A percentile compares a stretch with the other conserved stretches of the same genome.
phyloP scores from a whole-genome alignment of 148 eudicot species.

The Vaccinium macrocarpon region DNA sequence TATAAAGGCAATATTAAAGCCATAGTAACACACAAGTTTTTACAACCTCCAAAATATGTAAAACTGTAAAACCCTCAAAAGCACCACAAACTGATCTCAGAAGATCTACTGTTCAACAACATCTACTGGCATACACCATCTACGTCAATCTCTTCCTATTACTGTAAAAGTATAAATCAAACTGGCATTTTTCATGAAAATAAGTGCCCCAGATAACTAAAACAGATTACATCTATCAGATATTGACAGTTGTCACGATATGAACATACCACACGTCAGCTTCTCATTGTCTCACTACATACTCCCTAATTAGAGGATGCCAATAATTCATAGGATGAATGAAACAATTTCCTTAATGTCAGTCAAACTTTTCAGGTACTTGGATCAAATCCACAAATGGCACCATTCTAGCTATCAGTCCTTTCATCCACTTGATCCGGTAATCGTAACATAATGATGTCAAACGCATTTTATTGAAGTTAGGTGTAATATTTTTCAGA shows the following conservation, averaged over 20 bases:
- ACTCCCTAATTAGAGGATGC: not conserved
- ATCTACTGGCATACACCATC: not conserved
- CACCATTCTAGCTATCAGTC: not conserved
- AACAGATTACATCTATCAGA: not conserved
- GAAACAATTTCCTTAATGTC: not conserved
- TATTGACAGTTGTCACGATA: not conserved
- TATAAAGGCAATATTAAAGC: not conserved
- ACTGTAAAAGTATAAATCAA: not conserved
- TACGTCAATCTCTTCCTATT: not conserved
- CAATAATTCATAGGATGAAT: not conserved
- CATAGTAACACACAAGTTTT: not conserved
- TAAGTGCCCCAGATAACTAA: not conserved
- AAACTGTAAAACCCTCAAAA: not conserved
- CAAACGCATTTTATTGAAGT: no score
- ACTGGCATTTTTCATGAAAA: not conserved
- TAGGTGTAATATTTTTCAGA: no score
- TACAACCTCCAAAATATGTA: not conserved
- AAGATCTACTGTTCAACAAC: not conserved
- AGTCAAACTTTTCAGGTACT: not conserved
- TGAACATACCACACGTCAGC: not conserved
- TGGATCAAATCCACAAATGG: not conserved
- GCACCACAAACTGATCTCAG: conserved; percentile 4
- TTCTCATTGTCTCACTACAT: not conserved
- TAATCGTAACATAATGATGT: not conserved
- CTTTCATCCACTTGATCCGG: not conserved